A percentile compares a stretch with the other conserved stretches of the same genome.
These are phyloP conservation scores for Astrephomene gubernaculifera DNA, from an alignment of 139 green algal species.

Conservation along the genomic window DNA sequence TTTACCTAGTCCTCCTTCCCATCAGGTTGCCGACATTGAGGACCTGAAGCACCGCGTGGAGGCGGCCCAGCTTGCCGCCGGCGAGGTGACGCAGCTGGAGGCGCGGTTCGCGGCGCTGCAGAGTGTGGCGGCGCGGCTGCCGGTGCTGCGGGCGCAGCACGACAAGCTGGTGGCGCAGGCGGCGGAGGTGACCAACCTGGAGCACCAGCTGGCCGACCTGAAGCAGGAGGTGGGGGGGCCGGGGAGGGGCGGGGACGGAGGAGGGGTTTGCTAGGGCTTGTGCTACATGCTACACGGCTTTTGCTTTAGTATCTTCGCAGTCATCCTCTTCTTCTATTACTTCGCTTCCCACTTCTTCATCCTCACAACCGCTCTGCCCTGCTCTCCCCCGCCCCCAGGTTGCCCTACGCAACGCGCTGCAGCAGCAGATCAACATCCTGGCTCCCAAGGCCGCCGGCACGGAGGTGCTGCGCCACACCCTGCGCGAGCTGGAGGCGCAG, in stretches of 20 bases:
- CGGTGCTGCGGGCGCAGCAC: slow-evolving; percentile 36
- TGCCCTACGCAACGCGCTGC: slow-evolving; percentile 19
- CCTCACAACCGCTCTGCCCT: too few species aligned
- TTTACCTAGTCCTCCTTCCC: too few species aligned
- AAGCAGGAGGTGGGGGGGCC: slow-evolving; percentile 24
- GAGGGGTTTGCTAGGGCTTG: too few species aligned
- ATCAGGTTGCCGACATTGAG: slow-evolving; percentile 27
- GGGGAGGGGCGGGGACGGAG: neutral
- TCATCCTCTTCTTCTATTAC: too few species aligned
- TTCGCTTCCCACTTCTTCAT: too few species aligned
- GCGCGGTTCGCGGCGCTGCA: slow-evolving; percentile 20
- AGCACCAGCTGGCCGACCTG: slow-evolving; percentile 29
- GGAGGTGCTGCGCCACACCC: neutral
- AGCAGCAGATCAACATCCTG: slow-evolving; percentile 51
- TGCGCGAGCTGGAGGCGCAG: slow-evolving; percentile 21
- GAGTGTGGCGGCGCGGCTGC: slow-evolving; percentile 36
- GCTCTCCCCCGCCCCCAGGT: neutral
- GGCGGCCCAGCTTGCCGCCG: slow-evolving; percentile 16
- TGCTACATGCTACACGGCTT: too few species aligned
- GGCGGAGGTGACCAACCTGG: slow-evolving; percentile 33
- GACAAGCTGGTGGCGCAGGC: slow-evolving; percentile 26
- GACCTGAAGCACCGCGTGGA: slow-evolving; percentile 33
- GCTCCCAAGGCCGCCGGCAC: slow-evolving; percentile 38
- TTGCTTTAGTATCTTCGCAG: too few species aligned
- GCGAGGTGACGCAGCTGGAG: slow-evolving; percentile 42